Percentiles rank a stretch among this genome's conserved stretches.
Conservation (phyloP, 345 rosid species). For the Eucalyptus sp. region DNA sequence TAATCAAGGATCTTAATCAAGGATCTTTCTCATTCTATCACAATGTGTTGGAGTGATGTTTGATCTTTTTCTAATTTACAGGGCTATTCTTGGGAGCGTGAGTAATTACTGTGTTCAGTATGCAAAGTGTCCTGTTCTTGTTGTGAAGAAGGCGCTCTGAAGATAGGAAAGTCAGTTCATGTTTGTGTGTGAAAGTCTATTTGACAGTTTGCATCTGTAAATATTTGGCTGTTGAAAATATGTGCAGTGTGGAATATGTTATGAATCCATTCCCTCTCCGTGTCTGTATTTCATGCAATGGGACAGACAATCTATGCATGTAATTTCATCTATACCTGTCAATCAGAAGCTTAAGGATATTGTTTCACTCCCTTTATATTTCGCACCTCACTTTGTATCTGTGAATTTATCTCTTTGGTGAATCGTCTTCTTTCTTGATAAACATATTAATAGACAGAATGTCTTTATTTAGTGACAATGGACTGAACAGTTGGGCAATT, state of each 20-base stretch:
- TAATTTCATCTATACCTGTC: neutral
- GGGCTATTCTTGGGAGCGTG: slow-evolving; percentile 12
- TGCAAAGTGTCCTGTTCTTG: slow-evolving; percentile 51
- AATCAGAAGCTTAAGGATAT: neutral
- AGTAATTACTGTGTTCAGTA: slow-evolving; percentile 34
- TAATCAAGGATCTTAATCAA: neutral
- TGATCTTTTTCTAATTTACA: neutral
- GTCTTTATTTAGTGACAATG: neutral
- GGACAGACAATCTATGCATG: neutral
- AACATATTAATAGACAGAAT: neutral
- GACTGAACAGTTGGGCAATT: neutral
- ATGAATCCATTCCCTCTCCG: neutral
- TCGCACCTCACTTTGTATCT: neutral
- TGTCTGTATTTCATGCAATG: neutral
- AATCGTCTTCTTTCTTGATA: neutral
- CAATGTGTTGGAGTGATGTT: neutral
- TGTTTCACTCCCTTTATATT: neutral
- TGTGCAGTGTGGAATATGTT: neutral
- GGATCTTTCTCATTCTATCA: neutral
- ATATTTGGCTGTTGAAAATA: neutral
- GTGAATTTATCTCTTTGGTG: neutral
- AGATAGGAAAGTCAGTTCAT: neutral
- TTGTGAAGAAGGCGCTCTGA: slow-evolving; percentile 14
- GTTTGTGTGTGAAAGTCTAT: too few relatives aligned
- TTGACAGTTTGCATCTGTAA: neutral